These are phyloP conservation scores for Schizochytrium sp. DNA, from an alignment of 108 stramenopile species.

Conservation along the genomic window DNA sequence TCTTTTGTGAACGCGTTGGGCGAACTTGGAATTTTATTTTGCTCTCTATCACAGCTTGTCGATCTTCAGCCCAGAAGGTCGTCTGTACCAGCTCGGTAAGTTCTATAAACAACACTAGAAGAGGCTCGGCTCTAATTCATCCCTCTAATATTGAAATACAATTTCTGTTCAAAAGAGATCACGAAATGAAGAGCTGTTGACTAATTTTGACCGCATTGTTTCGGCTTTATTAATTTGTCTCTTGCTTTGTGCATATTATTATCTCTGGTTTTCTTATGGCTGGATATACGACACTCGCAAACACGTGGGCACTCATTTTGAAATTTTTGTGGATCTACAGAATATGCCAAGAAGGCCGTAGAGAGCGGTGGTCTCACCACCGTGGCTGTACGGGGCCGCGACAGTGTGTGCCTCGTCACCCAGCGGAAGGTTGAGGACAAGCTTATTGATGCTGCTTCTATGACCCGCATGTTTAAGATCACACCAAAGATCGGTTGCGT, in stretches of 20 bases:
- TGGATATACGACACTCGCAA: neutral
- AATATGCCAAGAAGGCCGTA: constrained; percentile 98
- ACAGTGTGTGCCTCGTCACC: constrained; percentile 90
- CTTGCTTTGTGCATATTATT: neutral
- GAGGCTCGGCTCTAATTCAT: neutral
- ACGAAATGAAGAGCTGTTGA: too few relatives aligned
- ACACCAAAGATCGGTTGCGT: constrained; percentile 89
- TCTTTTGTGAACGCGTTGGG: too few relatives aligned
- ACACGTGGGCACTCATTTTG: neutral
- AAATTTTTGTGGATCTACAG: constrained; percentile 61
- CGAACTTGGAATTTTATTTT: neutral
- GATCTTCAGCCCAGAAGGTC: constrained; percentile 98
- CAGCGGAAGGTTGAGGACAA: constrained; percentile 90
- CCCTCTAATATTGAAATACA: neutral
- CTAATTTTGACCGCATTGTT: too few relatives aligned
- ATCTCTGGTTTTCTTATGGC: neutral
- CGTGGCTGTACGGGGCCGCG: constrained; percentile 90
- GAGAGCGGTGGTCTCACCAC: constrained; percentile 91
- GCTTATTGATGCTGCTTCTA: constrained; percentile 86
- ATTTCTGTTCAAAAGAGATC: too few relatives aligned
- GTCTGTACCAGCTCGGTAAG: constrained; percentile 91
- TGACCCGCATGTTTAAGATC: constrained; percentile 88
- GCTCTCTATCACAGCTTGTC: constrained; percentile 76
- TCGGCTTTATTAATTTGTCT: neutral
- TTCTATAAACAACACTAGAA: neutral